Evolutionary conservation across 352 stramenopile species (phyloP).

Genomic region (Globisporangium abappressorium): DNA sequence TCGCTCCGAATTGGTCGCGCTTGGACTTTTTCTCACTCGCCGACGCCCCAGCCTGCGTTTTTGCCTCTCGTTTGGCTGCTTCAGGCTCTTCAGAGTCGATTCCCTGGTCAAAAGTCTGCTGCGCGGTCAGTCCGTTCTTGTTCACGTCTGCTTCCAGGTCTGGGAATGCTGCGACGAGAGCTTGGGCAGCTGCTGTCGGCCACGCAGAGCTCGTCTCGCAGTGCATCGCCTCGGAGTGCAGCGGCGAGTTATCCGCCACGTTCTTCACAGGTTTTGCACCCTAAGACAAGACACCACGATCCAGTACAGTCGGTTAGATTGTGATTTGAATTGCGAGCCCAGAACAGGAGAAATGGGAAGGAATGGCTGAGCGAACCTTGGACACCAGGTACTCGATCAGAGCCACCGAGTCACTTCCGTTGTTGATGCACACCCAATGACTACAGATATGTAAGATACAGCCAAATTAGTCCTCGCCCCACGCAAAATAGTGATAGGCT

Average conservation of each 20-base stretch:
- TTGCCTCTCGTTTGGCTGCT: constrained; percentile 16
- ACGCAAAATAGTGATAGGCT: not conserved
- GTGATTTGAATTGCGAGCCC: too few relatives aligned
- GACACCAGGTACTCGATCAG: constrained; percentile 55
- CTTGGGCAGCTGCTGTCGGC: constrained; percentile 46
- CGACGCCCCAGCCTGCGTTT: constrained; percentile 8
- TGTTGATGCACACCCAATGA: constrained; percentile 73
- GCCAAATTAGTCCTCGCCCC: not conserved
- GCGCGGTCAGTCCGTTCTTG: constrained; percentile 53
- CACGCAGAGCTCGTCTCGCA: constrained; percentile 53
- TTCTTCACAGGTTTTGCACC: constrained; percentile 65
- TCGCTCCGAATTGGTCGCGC: constrained; percentile 24
- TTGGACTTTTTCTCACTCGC: constrained; percentile 24
- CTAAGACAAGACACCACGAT: constrained; percentile 18
- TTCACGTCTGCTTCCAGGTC: constrained; percentile 52
- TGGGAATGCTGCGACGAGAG: constrained; percentile 47
- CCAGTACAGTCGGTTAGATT: too few relatives aligned
- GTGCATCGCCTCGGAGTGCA: constrained; percentile 79
- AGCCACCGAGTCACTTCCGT: constrained; percentile 35
- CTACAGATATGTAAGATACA: constrained; percentile 19
- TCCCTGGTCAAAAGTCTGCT: constrained; percentile 63
- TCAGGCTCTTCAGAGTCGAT: constrained; percentile 53
- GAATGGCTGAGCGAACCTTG: constrained; percentile 36
- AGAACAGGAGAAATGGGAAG: too few relatives aligned
- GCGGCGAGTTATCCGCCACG: constrained; percentile 45